A percentile compares a stretch with the other conserved stretches of the same genome.
Conservation (phyloP, 2,329 filamentous ascomycete genomes). For the Penicillium sclerotiorum region DNA sequence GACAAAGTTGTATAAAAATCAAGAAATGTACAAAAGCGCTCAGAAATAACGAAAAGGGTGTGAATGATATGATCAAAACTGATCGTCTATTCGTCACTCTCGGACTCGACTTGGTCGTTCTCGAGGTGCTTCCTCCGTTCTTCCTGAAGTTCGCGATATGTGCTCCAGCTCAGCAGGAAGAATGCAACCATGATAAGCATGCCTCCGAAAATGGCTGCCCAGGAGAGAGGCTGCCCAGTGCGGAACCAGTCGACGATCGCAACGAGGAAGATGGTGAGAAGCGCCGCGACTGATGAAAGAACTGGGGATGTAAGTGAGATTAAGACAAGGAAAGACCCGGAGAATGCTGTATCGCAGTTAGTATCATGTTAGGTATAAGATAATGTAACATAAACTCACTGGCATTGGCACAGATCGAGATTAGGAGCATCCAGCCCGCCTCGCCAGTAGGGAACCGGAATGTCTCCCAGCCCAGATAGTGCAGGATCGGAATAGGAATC, state of each 20-base stretch:
- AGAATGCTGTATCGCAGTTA: constrained; percentile 62
- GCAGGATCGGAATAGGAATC: constrained; percentile 85
- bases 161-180: constrained; percentile 83
- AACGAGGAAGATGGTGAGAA: constrained; percentile 96
- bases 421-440: constrained; percentile 75
- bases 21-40: background rate
- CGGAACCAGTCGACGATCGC: constrained; percentile 87
- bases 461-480: constrained; percentile 73
- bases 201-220: constrained; percentile 79
- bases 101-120: constrained; percentile 46
- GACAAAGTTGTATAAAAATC: constrained; percentile 1
- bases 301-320: constrained; percentile 93
- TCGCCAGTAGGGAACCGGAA: constrained; percentile 81
- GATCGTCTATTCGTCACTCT: constrained; percentile 42
- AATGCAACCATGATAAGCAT: constrained; percentile 87
- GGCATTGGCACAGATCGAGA: constrained; percentile 85
- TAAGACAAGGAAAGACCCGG: constrained; percentile 87
- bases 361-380: background rate
- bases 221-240: constrained; percentile 74
- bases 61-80: background rate
- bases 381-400: constrained; percentile 50
- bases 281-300: constrained; percentile 84
- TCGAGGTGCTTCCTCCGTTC: constrained; percentile 65
- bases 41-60: background rate
- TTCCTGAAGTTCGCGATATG: constrained; percentile 89